Conservation (phyloP, 2,329 filamentous ascomycete species). For the Dactylellina leptospora region DNA sequence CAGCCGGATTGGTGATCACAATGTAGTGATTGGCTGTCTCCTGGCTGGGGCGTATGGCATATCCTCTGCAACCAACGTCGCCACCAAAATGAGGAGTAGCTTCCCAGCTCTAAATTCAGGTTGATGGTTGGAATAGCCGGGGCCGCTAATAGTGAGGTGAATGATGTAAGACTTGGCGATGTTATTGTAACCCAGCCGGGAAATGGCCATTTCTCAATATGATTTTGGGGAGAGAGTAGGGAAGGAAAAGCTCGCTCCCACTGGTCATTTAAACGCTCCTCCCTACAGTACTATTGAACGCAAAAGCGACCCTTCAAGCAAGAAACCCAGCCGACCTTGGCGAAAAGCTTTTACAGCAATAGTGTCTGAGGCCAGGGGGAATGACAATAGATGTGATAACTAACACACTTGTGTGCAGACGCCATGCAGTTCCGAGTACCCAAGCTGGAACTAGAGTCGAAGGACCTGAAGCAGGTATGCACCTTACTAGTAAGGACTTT, state of each 20-base stretch:
- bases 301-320: too few relatives aligned
- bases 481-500: too few relatives aligned
- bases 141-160: background rate
- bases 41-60: slow-evolving; percentile 7
- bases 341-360: too few relatives aligned
- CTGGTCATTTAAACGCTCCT: too few relatives aligned
- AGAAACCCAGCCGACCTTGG: too few relatives aligned
- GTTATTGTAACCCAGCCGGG: slow-evolving; percentile 11
- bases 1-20: slow-evolving; percentile 13
- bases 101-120: slow-evolving; percentile 10
- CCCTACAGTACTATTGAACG: too few relatives aligned
- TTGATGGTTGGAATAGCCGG: slow-evolving; percentile 27
- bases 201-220: slow-evolving; percentile 7
- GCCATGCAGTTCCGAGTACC: too few relatives aligned
- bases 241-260: background rate
- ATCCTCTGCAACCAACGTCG: slow-evolving; percentile 9
- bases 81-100: background rate
- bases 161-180: slow-evolving; percentile 28
- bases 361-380: too few relatives aligned
- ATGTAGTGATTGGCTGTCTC: slow-evolving; percentile 27
- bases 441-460: too few relatives aligned
- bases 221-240: slow-evolving; percentile 14
- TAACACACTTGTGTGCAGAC: too few relatives aligned
- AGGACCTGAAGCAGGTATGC: too few relatives aligned
- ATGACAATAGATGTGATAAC: too few relatives aligned